phyloP scores from a whole-genome alignment of 805 yeast species.

The Priceomyces haplophilus region DNA sequence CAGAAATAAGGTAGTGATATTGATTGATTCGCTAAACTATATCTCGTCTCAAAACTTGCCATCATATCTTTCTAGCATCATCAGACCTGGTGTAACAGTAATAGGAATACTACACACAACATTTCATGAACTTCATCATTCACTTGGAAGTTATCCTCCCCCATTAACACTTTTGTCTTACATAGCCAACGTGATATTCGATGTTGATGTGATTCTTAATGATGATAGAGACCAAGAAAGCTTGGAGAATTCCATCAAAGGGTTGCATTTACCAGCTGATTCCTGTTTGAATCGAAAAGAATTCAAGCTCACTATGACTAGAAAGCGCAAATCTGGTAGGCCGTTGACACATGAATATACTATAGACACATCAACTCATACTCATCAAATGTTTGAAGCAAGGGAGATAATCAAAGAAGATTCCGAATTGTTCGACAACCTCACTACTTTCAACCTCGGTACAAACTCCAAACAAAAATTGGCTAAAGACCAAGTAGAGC shows the following conservation, averaged over 20 bases:
- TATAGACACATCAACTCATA: conserved; percentile 50
- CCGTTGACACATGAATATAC: conserved; percentile 54
- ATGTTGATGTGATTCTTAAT: conserved; percentile 45
- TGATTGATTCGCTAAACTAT: conserved; percentile 70
- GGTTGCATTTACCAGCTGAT: conserved; percentile 46
- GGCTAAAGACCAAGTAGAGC: conserved; percentile 80
- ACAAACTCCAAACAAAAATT: conserved; percentile 71
- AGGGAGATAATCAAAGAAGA: conserved; percentile 38
- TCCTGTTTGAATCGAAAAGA: conserved; percentile 43
- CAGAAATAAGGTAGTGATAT: conserved; percentile 38
- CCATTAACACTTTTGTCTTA: conserved; percentile 53
- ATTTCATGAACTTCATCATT: conserved; percentile 38
- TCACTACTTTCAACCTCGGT: conserved; percentile 84
- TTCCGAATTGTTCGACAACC: conserved; percentile 56
- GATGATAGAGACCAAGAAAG: conserved; percentile 45
- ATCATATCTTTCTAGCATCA: conserved; percentile 47
- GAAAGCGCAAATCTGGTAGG: conserved; percentile 83
- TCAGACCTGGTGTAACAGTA: conserved; percentile 27
- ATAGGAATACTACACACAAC: conserved; percentile 38
- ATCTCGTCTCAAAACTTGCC: conserved; percentile 47
- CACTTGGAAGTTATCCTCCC: conserved; percentile 49
- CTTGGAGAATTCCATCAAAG: conserved; percentile 35
- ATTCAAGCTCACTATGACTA: conserved; percentile 53
- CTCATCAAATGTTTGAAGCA: conserved; percentile 26
- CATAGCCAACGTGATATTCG: conserved; percentile 73